Base-by-base conservation (phyloP, 768 basidiomycete species). In the Phaeotremella skinneri region DNA sequence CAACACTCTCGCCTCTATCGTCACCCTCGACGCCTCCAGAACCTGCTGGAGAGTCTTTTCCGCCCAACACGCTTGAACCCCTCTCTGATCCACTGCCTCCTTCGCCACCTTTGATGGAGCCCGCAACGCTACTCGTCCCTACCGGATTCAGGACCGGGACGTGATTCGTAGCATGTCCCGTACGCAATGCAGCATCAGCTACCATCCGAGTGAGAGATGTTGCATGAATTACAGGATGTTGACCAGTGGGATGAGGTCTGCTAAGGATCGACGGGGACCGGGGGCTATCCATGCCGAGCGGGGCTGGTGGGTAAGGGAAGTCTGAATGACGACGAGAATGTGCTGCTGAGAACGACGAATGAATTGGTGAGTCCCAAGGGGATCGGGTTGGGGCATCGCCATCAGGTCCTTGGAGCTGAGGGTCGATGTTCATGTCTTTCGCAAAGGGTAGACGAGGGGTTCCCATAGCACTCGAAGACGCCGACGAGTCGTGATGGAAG, bases 121-220 rank as follows among this genome's bases (percentile, higher is more conserved):
- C 34, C 17, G 34, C 7, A 7, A 37, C 34, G 34, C 31, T 23
- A 26, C 32, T 51, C 6, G 56, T 37, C 26, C 39, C 56, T 4
- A 45, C 29, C 2, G 53, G 45, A 30, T 62, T 58, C 27, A 61
- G 50, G 2, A 62, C 39, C 5, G 56, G 31, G 20, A 48, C 53
- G 23, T 55, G 30, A 20, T 66, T 63, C 17, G 56, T 48, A 2
- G 75, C 73, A 45, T 70, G 67, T 16, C 75, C 75, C 0, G 64
- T 68, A 2, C 72, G 59, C 2, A 70, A 54, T 5, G 74, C 73
- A 13, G 73, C 74, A 55, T 75, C 75, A 29, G 70, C 66, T 1
- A 76, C 73, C 73, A 76, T 70, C 13, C 73, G 52, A 0, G 72
- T 67, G 31, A 70, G 45, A n/a, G 63, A 65, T 2, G 63, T 62